phyloP scores from a whole-genome alignment of 129 eudicot species.

The Kitagawia praeruptora region DNA sequence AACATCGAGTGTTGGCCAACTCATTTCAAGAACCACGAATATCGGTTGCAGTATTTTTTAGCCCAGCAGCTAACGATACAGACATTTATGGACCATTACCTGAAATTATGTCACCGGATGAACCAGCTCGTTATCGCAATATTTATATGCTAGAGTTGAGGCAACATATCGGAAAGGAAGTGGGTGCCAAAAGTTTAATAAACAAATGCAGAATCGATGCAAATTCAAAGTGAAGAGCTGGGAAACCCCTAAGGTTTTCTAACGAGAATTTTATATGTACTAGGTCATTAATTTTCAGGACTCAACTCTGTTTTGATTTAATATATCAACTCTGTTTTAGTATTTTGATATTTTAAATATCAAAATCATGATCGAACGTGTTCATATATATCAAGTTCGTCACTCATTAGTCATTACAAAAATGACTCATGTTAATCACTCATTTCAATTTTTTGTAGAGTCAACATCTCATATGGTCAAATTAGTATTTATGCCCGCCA shows the following conservation, averaged over 20 bases:
- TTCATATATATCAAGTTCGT: too few species aligned
- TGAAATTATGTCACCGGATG: conserved; percentile 33
- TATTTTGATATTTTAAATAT: too few species aligned
- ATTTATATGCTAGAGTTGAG: conserved; percentile 23
- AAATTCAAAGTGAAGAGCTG: background rate
- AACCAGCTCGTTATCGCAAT: conserved; percentile 39
- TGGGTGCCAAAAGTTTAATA: background rate
- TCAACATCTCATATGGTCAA: too few species aligned
- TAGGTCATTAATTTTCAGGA: background rate
- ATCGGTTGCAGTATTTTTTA: conserved; percentile 39
- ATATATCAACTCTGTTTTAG: too few species aligned
- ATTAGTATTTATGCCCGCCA: too few species aligned
- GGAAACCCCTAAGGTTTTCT: background rate
- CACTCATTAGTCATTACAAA: too few species aligned
- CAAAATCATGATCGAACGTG: too few species aligned
- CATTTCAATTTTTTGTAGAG: too few species aligned
- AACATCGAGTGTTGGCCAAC: conserved; percentile 63
- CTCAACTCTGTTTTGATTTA: background rate
- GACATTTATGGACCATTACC: conserved; percentile 39
- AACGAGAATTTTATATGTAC: background rate
- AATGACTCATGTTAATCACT: too few species aligned
- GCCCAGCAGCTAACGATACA: conserved; percentile 29
- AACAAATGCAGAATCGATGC: background rate
- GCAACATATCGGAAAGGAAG: background rate
- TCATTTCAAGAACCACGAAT: conserved; percentile 38